Base-by-base conservation (phyloP, 2,329 filamentous ascomycete species). In the Hansfordia pulvinata region DNA sequence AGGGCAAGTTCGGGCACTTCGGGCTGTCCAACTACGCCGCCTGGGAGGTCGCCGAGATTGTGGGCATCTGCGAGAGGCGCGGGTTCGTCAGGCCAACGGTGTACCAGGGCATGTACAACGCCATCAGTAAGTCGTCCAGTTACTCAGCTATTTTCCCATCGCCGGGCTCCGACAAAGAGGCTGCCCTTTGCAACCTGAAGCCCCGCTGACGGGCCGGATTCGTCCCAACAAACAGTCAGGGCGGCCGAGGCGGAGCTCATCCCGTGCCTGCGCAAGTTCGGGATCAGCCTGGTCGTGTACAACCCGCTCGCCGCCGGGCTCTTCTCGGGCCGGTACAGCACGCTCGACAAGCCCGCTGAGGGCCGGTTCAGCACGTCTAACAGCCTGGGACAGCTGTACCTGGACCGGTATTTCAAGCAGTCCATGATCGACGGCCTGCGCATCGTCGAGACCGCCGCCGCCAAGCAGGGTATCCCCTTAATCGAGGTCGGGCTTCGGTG, bases 71-170 rank as follows among this genome's bases (percentile, higher is more conserved):
- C 61, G 77, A 77, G 40, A 72, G 79, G 53, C 76, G 81, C 43
- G 69, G 70, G 34, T 92, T 81, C 81, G 79, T 92, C 10, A 69
- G 76, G 20, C 84, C 84, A 1, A 84, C 78, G 1, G 71, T 92
- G 29, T 93, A 83, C 52, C 83, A 90, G 52, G 85, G 66, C 41
- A 88, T 92, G 80, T 88, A 88, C 54, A 88, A 88, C 50, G 71
- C 69, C 30, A 80, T 86, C 38, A n/a, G n/a, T n/a, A n/a, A n/a
- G n/a, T n/a, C n/a, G n/a, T n/a, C n/a, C n/a, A n/a, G n/a, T n/a
- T n/a, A n/a, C n/a, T n/a, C n/a, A n/a, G n/a, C n/a, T n/a, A n/a
- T n/a, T n/a, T n/a, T n/a, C n/a, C n/a, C n/a, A n/a, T n/a, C n/a
- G n/a, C n/a, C n/a, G n/a, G n/a, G n/a, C n/a, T n/a, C n/a, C n/a